phyloP scores from a whole-genome alignment of 345 rosid species.

The Rhodamnia argentea region DNA sequence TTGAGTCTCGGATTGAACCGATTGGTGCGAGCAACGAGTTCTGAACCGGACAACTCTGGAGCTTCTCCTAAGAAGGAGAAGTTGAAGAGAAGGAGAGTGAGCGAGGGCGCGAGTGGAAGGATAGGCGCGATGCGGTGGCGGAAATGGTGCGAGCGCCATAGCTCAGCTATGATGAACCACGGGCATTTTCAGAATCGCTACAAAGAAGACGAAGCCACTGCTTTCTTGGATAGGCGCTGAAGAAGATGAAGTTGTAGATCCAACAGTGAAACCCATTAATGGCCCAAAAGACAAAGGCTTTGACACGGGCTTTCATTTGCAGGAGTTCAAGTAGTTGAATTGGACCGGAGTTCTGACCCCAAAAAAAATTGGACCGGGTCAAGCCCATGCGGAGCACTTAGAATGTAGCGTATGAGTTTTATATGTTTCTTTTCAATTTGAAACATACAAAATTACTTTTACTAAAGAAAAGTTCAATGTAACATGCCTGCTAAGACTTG shows the following conservation, averaged over 20 bases:
- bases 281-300: not conserved
- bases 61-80: not conserved
- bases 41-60: conserved; percentile 6
- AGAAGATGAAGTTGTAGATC: not conserved
- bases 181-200: not conserved
- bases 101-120: not conserved
- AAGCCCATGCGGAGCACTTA: not conserved
- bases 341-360: not conserved
- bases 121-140: not conserved
- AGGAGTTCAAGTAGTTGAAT: not conserved
- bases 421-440: no score
- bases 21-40: conserved; percentile 11
- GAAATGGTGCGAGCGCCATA: not conserved
- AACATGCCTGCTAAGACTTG: not conserved
- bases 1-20: conserved; percentile 8
- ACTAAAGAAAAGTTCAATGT: not conserved
- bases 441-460: not conserved
- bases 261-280: not conserved
- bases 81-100: not conserved
- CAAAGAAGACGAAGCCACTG: not conserved
- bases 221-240: not conserved
- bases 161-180: not conserved
- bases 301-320: not conserved
- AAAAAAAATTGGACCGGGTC: not conserved
- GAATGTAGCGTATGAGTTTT: no score